These are phyloP conservation scores for Penicillium ochrochloron DNA, from an alignment of 495 filamentous ascomycete genomes.

Conservation along the genomic window DNA sequence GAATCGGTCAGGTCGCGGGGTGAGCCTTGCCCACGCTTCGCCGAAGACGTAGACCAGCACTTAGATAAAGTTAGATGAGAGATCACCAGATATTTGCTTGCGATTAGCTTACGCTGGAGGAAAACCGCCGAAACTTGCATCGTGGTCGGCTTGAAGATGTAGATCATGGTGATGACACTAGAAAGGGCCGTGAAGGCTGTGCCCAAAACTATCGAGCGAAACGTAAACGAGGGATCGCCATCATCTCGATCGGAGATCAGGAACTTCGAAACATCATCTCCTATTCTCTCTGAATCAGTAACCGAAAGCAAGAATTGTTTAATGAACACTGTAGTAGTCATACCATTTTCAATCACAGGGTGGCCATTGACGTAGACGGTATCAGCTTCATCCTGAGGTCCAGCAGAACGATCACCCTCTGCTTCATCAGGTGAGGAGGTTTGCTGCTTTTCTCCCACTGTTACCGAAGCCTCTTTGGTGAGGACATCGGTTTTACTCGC, in stretches of 20 bases:
- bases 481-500: background rate
- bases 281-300: background rate
- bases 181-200: conserved; percentile 36
- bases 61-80: background rate
- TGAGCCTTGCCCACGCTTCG: conserved; percentile 28
- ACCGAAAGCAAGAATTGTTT: background rate
- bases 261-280: background rate
- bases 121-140: conserved; percentile 33
- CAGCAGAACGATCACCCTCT: background rate
- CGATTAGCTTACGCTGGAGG: conserved; percentile 29
- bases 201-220: conserved; percentile 35
- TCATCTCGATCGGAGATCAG: conserved; percentile 2
- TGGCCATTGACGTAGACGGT: background rate
- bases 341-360: background rate
- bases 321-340: background rate
- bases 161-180: conserved; percentile 41
- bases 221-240: conserved; percentile 4
- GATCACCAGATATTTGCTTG: background rate
- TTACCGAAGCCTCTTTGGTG: background rate
- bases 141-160: conserved; percentile 34
- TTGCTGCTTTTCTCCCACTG: background rate
- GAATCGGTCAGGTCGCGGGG: conserved; percentile 29
- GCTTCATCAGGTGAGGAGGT: background rate
- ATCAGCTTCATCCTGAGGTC: background rate
- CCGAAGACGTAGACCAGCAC: conserved; percentile 35